Conservation (phyloP, 2,329 filamentous ascomycete species). For the Alternaria sp. region DNA sequence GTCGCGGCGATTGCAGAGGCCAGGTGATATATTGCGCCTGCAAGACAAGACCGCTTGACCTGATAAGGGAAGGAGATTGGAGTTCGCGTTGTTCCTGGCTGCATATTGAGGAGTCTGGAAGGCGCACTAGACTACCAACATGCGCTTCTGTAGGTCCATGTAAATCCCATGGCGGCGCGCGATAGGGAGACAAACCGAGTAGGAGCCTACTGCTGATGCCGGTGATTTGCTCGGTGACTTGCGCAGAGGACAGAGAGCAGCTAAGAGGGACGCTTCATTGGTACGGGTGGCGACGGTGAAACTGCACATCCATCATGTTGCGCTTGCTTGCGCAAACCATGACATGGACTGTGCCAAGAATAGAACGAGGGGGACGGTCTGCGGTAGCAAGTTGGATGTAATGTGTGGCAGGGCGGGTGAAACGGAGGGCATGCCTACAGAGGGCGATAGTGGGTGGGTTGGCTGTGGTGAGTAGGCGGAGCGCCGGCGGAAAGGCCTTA, state of each 20-base stretch:
- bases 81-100: conserved; percentile 10
- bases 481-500: conserved; percentile 9
- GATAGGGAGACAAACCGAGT: background rate
- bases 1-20: background rate
- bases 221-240: conserved; percentile 14
- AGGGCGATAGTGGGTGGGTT: conserved; percentile 10
- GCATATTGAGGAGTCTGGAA: conserved; percentile 28
- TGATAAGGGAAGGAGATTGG: conserved; percentile 23
- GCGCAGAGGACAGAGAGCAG: conserved; percentile 6
- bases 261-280: conserved; percentile 11
- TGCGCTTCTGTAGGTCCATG: conserved; percentile 9
- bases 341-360: conserved; percentile 21
- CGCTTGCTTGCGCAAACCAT: background rate
- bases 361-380: conserved; percentile 10
- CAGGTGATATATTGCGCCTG: conserved; percentile 5
- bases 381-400: conserved; percentile 5
- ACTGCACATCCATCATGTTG: conserved; percentile 1
- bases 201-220: conserved; percentile 2
- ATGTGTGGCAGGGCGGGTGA: conserved; percentile 20
- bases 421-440: conserved; percentile 14
- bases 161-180: conserved; percentile 9
- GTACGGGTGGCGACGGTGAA: conserved; percentile 4
- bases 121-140: conserved; percentile 21
- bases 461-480: conserved; percentile 7
- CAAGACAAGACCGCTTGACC: conserved; percentile 14